Evolutionary conservation across 1,139 yeast genomes (phyloP), one percentile per base, ranked within the genome.

Genomic region (Kodamaea sp.): DNA sequence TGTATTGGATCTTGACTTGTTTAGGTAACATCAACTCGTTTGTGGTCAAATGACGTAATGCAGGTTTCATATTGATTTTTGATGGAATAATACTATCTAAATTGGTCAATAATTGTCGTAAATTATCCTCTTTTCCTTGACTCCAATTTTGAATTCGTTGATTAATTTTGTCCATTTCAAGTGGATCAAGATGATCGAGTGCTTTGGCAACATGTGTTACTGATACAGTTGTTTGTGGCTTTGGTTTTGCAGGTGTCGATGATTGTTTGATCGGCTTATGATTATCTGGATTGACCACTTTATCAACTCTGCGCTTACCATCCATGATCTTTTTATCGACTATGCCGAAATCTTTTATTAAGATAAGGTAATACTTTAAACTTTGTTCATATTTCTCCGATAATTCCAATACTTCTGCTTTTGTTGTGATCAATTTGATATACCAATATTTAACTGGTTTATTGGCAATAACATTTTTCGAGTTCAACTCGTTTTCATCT

Each of bases 1-100:
- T 78, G 60, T 92, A 94, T 27, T 73, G 72, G 34, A 90, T 67
- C 58, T 92, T 90, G 32, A 90, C 97, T 57, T 85, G 89, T 52
- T 88, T 89, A n/a, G 95, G 90, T 49, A 90, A 67, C 50, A 92
- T 92, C 43, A 94, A 67, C 42, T 92, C 97, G 10, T 84, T 75
- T 48, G 84, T 61, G 1, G 81, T 60, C 23, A 67, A 43, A 22
- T 39, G 42, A 10, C 51, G 45, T 15, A 50, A 46, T 6, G 47
- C 46, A 2, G 50, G 49, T 31, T 41, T 44, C 47, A 50, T 43
- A 12, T 36, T 38, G 25, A 50, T 47, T 12, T 35, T 40, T 3
- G 42, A 42, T 5, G 63, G 63, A 24, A 58, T 44, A 10, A 58
- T 52, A 7, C 50, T 56, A 24, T 50, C 49, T 39, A 58, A 44